phyloP scores from a whole-genome alignment of 192 early-diverging fungal species.

The Coemansia sp. region DNA sequence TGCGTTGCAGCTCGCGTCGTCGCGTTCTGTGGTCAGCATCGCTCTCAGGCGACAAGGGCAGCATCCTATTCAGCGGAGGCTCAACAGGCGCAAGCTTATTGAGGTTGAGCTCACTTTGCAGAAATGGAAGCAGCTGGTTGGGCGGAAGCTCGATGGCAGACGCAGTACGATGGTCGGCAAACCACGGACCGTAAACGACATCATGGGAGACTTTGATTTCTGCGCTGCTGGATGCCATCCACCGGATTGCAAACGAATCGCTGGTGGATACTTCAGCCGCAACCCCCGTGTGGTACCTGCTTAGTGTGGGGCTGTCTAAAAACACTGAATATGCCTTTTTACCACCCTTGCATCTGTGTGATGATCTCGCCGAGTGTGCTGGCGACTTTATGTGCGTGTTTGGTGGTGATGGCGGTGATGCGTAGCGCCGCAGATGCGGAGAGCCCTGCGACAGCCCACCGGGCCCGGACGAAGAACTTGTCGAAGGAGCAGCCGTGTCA shows the following conservation, averaged over 20 bases:
- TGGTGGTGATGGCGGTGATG: conserved; percentile 27
- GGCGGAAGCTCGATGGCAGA: conserved; percentile 17
- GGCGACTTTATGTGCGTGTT: conserved; percentile 26
- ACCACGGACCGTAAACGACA: conserved; percentile 37
- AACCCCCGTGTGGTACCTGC: conserved; percentile 26
- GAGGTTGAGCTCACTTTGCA: conserved; percentile 46
- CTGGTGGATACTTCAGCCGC: conserved; percentile 20
- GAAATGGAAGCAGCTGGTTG: conserved; percentile 36
- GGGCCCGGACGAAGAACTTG: too few relatives aligned
- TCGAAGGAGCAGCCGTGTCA: neutral
- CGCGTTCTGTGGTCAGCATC: conserved; percentile 4
- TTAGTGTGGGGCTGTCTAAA: conserved; percentile 26
- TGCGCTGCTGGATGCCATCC: conserved; percentile 7
- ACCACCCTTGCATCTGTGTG: conserved; percentile 2
- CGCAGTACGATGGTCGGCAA: conserved; percentile 20
- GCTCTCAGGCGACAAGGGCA: conserved; percentile 10
- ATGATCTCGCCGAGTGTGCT: conserved; percentile 3
- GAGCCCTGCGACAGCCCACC: too few relatives aligned
- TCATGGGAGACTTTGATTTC: conserved; percentile 14
- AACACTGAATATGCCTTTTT: conserved; percentile 13
- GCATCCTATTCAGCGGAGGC: neutral
- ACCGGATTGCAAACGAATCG: conserved; percentile 30
- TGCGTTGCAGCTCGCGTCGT: conserved; percentile 27
- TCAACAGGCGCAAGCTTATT: conserved; percentile 19
- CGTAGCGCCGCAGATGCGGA: neutral